Evolutionary conservation across 2,329 filamentous ascomycete species (phyloP), one percentile per base, ranked within the genome.

Genomic region (Paraconiothyrium brasiliense): DNA sequence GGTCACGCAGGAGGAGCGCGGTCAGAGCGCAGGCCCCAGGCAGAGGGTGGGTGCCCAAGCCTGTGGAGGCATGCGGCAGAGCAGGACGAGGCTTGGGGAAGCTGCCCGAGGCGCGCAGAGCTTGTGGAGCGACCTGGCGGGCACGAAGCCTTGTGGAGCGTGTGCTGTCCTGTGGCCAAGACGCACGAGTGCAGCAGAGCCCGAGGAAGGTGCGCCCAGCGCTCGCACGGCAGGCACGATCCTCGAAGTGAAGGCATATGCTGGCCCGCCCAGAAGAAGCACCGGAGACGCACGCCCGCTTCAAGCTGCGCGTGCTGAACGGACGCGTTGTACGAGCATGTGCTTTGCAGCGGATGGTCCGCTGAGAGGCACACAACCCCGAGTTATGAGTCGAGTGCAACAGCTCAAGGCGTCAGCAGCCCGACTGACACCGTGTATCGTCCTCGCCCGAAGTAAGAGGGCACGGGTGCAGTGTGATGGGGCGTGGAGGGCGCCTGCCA

Each of bases 401-500:
- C 24, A 34, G 24, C 3, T 7, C 3, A 34, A 9, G 2, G 46
- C 16, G 14, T 10, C 16, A 35, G 16, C 16, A 46, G 39, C 39
- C 14, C 22, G 14, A 8, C 7, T 27, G 27, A 20, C 14, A n/a
- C 20, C 9, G 46, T 55, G 24, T 55, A 30, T 54, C 41, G 35
- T 5, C 24, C 24, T 20, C 39, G 13, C 34, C 52, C 13, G 4
- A 44, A 44, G 52, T 55, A 46, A 55, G 24, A 46, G 52, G 35
- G 34, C 20, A 11, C 16, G 52, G 27, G 27, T 13, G 20, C 20
- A 20, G 20, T 20, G 20, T 20, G 37, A 6, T 20, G 39, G 13
- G 9, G 24, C 16, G 27, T 34, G 16, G 27, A 34, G 24, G 27
- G 37, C 39, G 7, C 30, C 22, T 54, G 11, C 35, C 50, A 27